Conservation (phyloP, 2,329 filamentous ascomycete species). For the Lachnellula hyalina region DNA sequence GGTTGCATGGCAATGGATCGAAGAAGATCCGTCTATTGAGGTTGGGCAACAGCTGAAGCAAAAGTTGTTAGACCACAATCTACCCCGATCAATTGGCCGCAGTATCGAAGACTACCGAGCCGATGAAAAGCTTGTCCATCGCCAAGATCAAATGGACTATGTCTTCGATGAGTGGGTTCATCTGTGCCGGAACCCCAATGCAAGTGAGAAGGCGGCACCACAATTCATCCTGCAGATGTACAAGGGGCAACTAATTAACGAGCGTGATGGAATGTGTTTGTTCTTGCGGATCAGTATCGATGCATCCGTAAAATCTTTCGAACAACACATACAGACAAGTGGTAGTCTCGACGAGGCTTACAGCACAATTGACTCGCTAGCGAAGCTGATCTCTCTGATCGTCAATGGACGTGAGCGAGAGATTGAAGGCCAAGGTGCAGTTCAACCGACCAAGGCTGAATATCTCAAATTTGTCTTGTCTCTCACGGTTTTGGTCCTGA, state of each 20-base stretch:
- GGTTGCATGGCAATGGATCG: conserved; percentile 74
- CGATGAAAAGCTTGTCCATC: conserved; percentile 52
- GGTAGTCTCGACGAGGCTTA: conserved; percentile 55
- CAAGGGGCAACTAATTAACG: conserved; percentile 64
- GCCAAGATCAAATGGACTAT: conserved; percentile 84
- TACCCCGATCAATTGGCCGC: conserved; percentile 47
- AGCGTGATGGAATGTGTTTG: conserved; percentile 67
- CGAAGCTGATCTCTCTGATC: conserved; percentile 71
- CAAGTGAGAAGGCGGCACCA: conserved; percentile 63
- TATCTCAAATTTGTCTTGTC: conserved; percentile 76
- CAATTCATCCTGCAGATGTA: conserved; percentile 85
- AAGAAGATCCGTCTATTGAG: conserved; percentile 62
- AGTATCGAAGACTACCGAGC: conserved; percentile 29
- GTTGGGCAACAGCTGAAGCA: conserved; percentile 67
- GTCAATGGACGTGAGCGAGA: conserved; percentile 63
- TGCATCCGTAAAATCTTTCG: conserved; percentile 70
- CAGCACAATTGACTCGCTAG: conserved; percentile 69
- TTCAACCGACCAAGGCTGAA: conserved; percentile 50
- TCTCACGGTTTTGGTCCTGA: conserved; percentile 74
- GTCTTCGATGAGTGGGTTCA: conserved; percentile 94
- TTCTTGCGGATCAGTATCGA: conserved; percentile 83
- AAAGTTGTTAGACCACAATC: conserved; percentile 51
- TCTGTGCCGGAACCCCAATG: conserved; percentile 70
- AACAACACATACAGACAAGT: conserved; percentile 58
- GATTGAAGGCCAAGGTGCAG: conserved; percentile 44